phyloP scores from a whole-genome alignment of 164 flowering plant genomes.

The Hamamelis virginiana region DNA sequence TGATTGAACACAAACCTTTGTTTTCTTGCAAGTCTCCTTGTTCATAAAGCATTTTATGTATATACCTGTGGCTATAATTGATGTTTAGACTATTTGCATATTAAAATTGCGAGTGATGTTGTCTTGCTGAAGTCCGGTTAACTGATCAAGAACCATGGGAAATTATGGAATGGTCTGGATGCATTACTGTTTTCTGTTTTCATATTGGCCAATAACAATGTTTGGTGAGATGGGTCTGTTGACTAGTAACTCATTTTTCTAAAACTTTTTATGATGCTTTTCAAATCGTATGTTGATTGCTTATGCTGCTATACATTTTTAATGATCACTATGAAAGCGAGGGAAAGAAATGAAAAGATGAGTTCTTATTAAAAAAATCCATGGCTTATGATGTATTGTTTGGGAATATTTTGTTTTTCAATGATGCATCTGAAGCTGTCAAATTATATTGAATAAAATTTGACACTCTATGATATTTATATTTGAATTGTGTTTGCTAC shows the following conservation, averaged over 20 bases:
- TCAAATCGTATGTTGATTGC: too few relatives aligned
- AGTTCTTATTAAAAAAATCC: too few relatives aligned
- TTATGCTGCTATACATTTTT: too few relatives aligned
- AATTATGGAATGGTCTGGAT: not conserved
- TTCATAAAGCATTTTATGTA: not conserved
- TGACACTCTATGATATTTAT: not conserved
- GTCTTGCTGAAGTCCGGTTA: not conserved
- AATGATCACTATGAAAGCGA: too few relatives aligned
- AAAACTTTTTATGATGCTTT: too few relatives aligned
- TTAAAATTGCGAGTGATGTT: not conserved
- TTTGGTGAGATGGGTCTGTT: too few relatives aligned
- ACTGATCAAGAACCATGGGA: not conserved
- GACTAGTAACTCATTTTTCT: too few relatives aligned
- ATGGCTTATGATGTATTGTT: too few relatives aligned
- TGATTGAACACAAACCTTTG: too few relatives aligned
- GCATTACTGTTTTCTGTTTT: too few relatives aligned
- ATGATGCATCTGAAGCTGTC: not conserved
- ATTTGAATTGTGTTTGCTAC: not conserved
- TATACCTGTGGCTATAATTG: constrained; percentile 1
- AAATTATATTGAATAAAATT: not conserved
- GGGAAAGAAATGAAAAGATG: too few relatives aligned
- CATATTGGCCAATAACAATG: too few relatives aligned
- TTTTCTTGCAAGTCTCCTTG: not conserved
- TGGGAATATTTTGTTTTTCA: not conserved
- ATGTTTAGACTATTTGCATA: not conserved